Evolutionary conservation across 2,329 filamentous ascomycete genomes (phyloP), one percentile per base, ranked within the genome.

Genomic region (Cylindrodendrum hubeiense): DNA sequence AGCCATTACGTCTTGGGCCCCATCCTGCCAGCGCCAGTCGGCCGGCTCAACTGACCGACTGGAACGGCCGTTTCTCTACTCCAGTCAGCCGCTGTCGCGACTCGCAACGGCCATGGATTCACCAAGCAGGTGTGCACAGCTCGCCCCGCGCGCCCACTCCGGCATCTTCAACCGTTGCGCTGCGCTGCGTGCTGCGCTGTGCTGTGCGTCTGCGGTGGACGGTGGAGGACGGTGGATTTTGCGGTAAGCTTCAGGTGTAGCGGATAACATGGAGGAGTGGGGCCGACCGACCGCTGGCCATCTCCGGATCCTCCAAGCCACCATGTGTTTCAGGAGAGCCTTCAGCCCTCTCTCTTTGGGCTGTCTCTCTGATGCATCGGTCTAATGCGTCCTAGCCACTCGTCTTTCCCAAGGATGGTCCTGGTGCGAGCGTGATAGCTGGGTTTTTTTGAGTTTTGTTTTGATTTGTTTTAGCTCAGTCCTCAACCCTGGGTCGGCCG

Each of bases 221-320:
- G 22, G 41, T 49, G 54, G 30, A 39, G 53, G 22, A 41, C 13
- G 44, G 24, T 21, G 39, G 57, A 37, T 4, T 13, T 47, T 47
- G 57, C 49, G 30, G 57, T 47, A 53, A 9, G 30, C 57, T 47
- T 60, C 50, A 60, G 57, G 50, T 54, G 57, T 47, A 60, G 49
- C 57, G 49, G 39, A 34, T 33, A 39, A 15, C 33, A 19, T 8
- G n/a, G 33, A 24, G n/a, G 33, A 30, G 10, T 19, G 55, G 28
- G 33, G 34, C 13, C n/a, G 46, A 41, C 15, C 28, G n/a, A 19
- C 37, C 5, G 37, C 33, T 57, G 21, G 43, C 13, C 54, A 19
- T 28, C 15, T 26, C 41, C 53, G 21, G 28, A 34, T 21, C 28
- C 54, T 22, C 33, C 33, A 53, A 53, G 50, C 57, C 49, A 54